phyloP scores from a whole-genome alignment of 2,329 filamentous ascomycete genomes.

The Colletotrichum acutatum region DNA sequence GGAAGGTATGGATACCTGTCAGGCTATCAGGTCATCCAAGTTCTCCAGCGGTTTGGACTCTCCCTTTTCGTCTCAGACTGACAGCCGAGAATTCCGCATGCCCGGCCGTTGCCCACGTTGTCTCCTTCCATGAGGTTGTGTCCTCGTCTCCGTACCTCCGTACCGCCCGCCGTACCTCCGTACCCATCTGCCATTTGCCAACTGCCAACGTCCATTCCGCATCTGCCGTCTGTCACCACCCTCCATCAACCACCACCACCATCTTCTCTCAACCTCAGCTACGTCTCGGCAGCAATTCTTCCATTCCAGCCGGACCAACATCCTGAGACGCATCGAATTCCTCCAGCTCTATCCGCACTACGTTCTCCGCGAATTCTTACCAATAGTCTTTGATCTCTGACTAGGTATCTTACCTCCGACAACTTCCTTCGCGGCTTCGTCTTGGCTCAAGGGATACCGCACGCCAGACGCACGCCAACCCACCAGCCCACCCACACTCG shows the following conservation, averaged over 20 bases:
- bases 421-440: neutral
- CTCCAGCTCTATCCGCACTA: neutral
- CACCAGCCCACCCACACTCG: conserved; percentile 4
- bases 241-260: neutral
- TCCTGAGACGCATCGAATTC: neutral
- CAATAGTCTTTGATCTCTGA: neutral
- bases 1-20: too few relatives aligned
- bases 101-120: conserved; percentile 26
- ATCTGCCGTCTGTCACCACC: neutral
- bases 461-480: conserved; percentile 3
- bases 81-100: neutral
- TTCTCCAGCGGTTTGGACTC: neutral
- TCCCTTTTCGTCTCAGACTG: conserved; percentile 12
- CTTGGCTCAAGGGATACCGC: neutral
- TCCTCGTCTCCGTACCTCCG: neutral
- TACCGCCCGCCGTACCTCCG: neutral
- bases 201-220: neutral
- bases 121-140: neutral
- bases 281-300: neutral
- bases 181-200: neutral
- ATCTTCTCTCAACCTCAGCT: neutral
- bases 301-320: neutral
- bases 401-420: neutral
- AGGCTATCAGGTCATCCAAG: too few relatives aligned
- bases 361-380: neutral